Conservation (phyloP, 1,139 yeast species). For the Protomyces arabidopsidicola region DNA sequence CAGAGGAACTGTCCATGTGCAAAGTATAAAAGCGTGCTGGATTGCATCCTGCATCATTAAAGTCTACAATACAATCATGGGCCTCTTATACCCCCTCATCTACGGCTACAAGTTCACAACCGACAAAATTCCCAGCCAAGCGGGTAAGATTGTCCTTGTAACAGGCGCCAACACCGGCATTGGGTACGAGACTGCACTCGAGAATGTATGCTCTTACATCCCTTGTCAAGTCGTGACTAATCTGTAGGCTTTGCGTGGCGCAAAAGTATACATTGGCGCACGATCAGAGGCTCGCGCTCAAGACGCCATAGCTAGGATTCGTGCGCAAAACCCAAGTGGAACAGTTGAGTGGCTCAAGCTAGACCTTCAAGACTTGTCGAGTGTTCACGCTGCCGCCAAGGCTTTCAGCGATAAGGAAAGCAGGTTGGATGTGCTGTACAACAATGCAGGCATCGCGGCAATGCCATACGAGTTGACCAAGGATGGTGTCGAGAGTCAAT, state of each 20-base stretch:
- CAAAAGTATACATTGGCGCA: conserved; percentile 46
- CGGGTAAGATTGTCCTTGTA: conserved; percentile 39
- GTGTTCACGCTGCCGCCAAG: conserved; percentile 31
- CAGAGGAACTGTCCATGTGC: no score
- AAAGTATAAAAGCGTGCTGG: no score
- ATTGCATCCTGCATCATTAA: no score
- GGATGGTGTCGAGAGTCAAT: conserved; percentile 46
- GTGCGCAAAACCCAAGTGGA: conserved; percentile 35
- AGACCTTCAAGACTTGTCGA: conserved; percentile 48
- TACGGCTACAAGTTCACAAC: conserved; percentile 40
- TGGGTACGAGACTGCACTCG: conserved; percentile 32
- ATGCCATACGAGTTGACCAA: conserved; percentile 30
- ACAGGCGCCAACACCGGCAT: conserved; percentile 33
- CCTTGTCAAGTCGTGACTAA: background rate
- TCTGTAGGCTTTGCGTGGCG: conserved; percentile 40
- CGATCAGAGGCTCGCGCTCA: conserved; percentile 43
- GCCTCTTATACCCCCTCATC: conserved; percentile 22
- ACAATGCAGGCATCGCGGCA: conserved; percentile 34
- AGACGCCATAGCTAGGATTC: conserved; percentile 40
- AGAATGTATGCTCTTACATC: conserved; percentile 23
- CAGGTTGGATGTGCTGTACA: conserved; percentile 31
- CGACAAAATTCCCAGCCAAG: conserved; percentile 45
- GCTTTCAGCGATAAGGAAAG: conserved; percentile 29
- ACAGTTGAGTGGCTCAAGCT: conserved; percentile 36
- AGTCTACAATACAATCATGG: background rate